Conservation (phyloP, 148 eudicot genomes). For the Salicornia ramosissima region DNA sequence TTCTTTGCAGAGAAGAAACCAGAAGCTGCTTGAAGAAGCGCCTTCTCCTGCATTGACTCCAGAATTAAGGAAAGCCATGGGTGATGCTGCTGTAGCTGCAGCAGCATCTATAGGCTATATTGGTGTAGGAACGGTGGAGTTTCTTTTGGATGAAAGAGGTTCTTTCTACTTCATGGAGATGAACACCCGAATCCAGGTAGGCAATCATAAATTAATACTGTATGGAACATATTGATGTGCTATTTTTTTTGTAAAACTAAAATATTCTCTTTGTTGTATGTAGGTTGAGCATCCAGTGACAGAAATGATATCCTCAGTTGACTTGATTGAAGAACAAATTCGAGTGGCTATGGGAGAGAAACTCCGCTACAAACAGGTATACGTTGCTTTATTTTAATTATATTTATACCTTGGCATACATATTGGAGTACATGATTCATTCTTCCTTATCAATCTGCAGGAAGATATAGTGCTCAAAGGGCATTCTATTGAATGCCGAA, state of each 20-base stretch:
- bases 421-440: conserved; percentile 1
- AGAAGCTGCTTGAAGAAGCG: conserved; percentile 95
- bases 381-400: conserved; percentile 2
- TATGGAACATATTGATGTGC: not conserved
- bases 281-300: conserved; percentile 99
- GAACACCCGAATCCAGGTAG: conserved; percentile 94
- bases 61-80: conserved; percentile 94
- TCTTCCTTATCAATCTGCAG: conserved; percentile 32
- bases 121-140: conserved; percentile 95
- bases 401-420: not conserved
- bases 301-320: conserved; percentile 97
- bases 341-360: conserved; percentile 91
- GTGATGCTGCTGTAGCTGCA: conserved; percentile 99
- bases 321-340: conserved; percentile 95
- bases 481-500: conserved; percentile 98
- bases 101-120: conserved; percentile 95
- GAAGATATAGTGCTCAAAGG: conserved; percentile 94
- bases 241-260: not conserved
- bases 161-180: conserved; percentile 97
- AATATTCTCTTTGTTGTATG: conserved; percentile 15
- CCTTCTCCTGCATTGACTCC: conserved; percentile 95
- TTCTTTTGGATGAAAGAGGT: conserved; percentile 96
- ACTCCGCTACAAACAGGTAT: conserved; percentile 85
- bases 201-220: not conserved
- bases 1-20: conserved; percentile 88